Evolutionary conservation across 2,329 filamentous ascomycete genomes (phyloP).

Genomic region (Tolypocladium inflatum): DNA sequence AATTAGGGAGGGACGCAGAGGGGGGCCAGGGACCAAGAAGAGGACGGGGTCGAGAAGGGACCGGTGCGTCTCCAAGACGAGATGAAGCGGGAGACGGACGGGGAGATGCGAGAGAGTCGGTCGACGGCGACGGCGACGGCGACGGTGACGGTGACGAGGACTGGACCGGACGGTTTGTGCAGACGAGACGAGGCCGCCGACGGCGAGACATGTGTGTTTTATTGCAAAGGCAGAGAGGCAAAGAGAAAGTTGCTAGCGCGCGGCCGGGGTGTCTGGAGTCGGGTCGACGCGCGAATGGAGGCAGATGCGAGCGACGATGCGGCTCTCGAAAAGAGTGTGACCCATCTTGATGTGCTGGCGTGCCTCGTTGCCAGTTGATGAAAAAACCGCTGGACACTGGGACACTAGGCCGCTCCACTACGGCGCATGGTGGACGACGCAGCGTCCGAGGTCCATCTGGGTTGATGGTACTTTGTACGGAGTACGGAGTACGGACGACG

Average conservation of each 20-base stretch:
- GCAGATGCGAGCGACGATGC: conserved; percentile 54
- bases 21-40: not conserved
- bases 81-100: not conserved
- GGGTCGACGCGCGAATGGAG: conserved; percentile 23
- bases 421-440: conserved; percentile 29
- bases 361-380: conserved; percentile 72
- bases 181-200: conserved; percentile 42
- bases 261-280: conserved; percentile 37
- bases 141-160: not conserved
- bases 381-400: conserved; percentile 48
- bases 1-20: not conserved
- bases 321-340: conserved; percentile 55
- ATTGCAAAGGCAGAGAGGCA: conserved; percentile 39
- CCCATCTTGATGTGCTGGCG: conserved; percentile 87
- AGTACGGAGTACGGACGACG: too few species aligned
- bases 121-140: not conserved
- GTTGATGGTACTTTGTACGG: not conserved
- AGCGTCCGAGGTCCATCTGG: conserved; percentile 4
- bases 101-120: not conserved
- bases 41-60: not conserved
- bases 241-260: conserved; percentile 31
- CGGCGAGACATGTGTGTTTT: conserved; percentile 55
- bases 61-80: not conserved
- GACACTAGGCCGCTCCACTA: conserved; percentile 55
- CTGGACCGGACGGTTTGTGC: conserved; percentile 21